These are phyloP conservation scores for Citropsis articulata DNA, from an alignment of 345 rosid genomes.

Conservation along the genomic window DNA sequence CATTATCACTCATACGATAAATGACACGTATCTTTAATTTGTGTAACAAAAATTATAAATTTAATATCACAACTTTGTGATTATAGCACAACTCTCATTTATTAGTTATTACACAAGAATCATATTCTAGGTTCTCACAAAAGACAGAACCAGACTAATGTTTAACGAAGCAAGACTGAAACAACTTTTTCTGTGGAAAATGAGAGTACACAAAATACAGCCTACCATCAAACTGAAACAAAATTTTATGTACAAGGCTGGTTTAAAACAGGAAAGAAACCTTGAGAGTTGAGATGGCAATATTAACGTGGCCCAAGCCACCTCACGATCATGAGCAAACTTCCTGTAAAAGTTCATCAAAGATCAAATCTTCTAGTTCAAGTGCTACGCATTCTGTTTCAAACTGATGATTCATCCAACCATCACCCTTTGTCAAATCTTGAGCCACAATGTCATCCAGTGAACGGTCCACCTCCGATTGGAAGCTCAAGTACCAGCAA, in stretches of 20 bases:
- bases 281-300: background rate
- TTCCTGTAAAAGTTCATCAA: constrained; percentile 58
- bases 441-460: constrained; percentile 55
- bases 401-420: constrained; percentile 58
- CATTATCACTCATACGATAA: no score
- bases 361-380: constrained; percentile 71
- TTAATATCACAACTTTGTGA: no score
- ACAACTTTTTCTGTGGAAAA: background rate
- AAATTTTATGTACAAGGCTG: constrained; percentile 10
- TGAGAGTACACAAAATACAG: background rate
- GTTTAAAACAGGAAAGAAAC: background rate
- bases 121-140: background rate
- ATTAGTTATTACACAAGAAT: background rate
- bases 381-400: constrained; percentile 64
- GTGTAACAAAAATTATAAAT: no score
- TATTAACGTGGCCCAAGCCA: background rate
- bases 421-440: constrained; percentile 53
- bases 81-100: no score
- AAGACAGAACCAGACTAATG: background rate
- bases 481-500: constrained; percentile 25
- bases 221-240: background rate
- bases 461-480: constrained; percentile 38
- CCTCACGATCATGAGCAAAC: constrained; percentile 17
- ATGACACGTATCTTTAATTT: no score
- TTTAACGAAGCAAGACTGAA: background rate